These are phyloP conservation scores for Pharnaceum exiguum DNA, from an alignment of 148 eudicot genomes.

Conservation along the genomic window DNA sequence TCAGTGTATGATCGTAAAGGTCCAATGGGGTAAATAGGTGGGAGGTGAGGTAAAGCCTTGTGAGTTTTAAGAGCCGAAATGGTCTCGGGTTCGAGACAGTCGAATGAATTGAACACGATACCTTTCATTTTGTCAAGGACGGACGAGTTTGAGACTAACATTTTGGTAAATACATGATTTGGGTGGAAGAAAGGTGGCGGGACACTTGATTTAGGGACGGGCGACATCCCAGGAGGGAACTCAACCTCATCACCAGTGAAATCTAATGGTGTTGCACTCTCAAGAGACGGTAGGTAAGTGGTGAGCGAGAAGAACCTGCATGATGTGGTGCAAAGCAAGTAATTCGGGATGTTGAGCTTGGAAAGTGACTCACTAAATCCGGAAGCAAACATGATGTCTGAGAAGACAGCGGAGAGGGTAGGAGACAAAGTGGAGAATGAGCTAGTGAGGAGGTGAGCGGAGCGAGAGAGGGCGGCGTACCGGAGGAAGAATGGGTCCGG, in stretches of 20 bases:
- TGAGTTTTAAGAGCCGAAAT: conserved; percentile 21
- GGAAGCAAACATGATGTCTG: conserved; percentile 26
- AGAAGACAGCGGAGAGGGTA: conserved; percentile 22
- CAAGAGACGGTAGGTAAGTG: conserved; percentile 11
- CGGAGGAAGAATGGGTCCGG: conserved; percentile 29
- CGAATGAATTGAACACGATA: conserved; percentile 20
- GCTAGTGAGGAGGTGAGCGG: conserved; percentile 22
- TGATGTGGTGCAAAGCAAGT: conserved; percentile 26
- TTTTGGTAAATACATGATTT: conserved; percentile 11
- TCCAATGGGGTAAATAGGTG: conserved; percentile 28
- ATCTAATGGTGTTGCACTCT: no score
- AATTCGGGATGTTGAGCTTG: conserved; percentile 11
- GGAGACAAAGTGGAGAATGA: conserved; percentile 22
- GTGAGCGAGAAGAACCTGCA: conserved; percentile 23
- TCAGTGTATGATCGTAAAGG: conserved; percentile 22
- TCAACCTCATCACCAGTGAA: conserved; percentile 5
- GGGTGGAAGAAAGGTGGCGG: conserved; percentile 22
- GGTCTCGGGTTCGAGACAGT: conserved; percentile 25
- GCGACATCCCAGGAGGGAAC: conserved; percentile 23
- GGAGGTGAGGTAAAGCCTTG: conserved; percentile 1
- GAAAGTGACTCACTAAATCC: conserved; percentile 12
- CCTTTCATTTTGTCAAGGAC: conserved; percentile 19
- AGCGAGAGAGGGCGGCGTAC: conserved; percentile 25
- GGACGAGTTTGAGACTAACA: conserved; percentile 8
- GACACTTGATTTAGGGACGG: conserved; percentile 11